Evolutionary conservation across 2,329 filamentous ascomycete genomes (phyloP).

Genomic region (Claviceps quebecensis): DNA sequence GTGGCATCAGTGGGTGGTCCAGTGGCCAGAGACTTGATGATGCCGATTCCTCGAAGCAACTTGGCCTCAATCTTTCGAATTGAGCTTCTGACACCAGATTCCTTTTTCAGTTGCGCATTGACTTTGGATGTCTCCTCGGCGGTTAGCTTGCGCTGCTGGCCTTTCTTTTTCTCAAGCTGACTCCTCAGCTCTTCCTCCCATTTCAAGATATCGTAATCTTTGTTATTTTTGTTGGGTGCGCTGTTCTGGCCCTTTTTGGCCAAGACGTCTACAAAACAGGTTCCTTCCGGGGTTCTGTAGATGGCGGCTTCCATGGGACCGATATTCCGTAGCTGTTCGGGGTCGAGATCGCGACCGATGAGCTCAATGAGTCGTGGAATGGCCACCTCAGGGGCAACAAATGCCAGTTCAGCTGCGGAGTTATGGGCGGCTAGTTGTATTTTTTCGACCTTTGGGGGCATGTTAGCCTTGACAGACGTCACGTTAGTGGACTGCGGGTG

Average conservation of each 20-base stretch:
- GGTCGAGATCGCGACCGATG: conserved; percentile 59
- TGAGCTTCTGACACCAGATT: conserved; percentile 61
- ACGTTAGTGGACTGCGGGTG: background rate
- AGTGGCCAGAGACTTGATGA: conserved; percentile 67
- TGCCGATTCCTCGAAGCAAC: conserved; percentile 70
- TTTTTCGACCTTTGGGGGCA: conserved; percentile 13
- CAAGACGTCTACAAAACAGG: conserved; percentile 78
- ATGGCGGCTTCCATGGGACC: conserved; percentile 87
- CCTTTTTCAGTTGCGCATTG: conserved; percentile 79
- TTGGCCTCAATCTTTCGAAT: conserved; percentile 56
- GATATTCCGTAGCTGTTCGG: conserved; percentile 53
- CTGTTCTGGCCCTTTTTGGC: conserved; percentile 61
- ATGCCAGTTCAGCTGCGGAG: conserved; percentile 80
- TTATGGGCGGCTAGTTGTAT: conserved; percentile 62
- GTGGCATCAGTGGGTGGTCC: conserved; percentile 82
- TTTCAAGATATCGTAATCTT: conserved; percentile 90
- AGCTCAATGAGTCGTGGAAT: conserved; percentile 62
- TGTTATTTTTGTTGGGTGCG: conserved; percentile 73
- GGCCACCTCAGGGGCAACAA: conserved; percentile 76
- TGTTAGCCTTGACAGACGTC: conserved; percentile 2
- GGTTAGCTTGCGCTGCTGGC: conserved; percentile 78
- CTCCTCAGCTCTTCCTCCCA: conserved; percentile 89
- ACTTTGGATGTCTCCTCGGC: conserved; percentile 82
- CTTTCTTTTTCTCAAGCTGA: conserved; percentile 87
- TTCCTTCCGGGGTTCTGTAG: conserved; percentile 79